Base-by-base conservation (phyloP, 2,329 filamentous ascomycete genomes). In the Graphilbum fragrans region DNA sequence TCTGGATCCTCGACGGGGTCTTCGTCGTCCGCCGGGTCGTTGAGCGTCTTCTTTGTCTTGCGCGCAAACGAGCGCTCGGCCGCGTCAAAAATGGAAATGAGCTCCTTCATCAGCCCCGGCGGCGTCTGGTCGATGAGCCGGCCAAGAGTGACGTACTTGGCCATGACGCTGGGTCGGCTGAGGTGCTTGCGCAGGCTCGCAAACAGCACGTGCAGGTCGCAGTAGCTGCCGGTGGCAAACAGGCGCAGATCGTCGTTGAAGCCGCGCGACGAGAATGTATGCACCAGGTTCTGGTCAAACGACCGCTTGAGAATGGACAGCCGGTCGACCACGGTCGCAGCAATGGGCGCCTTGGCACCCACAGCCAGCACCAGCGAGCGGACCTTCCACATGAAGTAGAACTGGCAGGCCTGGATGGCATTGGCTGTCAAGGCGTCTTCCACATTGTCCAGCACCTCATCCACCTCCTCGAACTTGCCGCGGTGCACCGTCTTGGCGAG, bases 321-420 rank as follows among this genome's bases (percentile, higher is more conserved):
- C 19, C 71, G 60, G 50, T 82, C 75, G 23, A 87, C 64, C 8
- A 77, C 72, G 7, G 65, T 59, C 38, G 75, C 67, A 1, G 75
- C 53, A 41, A 86, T 59, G 40, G 63, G 70, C 4, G 66, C 68
- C 35, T 76, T 70, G 21, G 69, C 67, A 16, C 68, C 62, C 29
- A 85, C 58, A 16, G 71, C 59, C 41, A 69, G 65, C 47, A 69
- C 66, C 45, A 86, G 54, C 40, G 70, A 66, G 41, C 77, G 74
- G 19, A 82, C 73, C 56, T 92, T 90, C 92, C 92, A 98, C 77
- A 94, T 86, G 56, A 95, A 94, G 63, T 95, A 96, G 61, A 93
- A 86, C 37, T 87, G 71, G 39, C 82, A 70, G 2, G 80, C 72
- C 49, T 83, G 82, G 53, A 93, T 82, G 23, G 86, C 81, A 51